Conservation (phyloP, 768 basidiomycete species). For the Lactarius deliciosus region DNA sequence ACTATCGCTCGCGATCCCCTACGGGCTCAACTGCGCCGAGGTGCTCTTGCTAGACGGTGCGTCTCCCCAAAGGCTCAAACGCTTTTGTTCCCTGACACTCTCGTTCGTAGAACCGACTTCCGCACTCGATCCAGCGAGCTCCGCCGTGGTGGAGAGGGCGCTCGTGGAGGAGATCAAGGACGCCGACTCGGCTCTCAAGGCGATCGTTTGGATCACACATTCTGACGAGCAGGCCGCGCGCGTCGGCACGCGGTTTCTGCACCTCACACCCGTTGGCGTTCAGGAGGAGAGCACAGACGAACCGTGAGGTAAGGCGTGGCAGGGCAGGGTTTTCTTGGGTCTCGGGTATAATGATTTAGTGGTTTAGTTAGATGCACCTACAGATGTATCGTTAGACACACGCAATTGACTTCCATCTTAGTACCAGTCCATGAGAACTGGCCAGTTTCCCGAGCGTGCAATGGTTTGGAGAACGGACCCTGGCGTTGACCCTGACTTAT, state of each 20-base stretch:
- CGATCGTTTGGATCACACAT: constrained; percentile 87
- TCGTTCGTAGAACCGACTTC: constrained; percentile 75
- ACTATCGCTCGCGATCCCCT: constrained; percentile 71
- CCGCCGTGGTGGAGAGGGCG: constrained; percentile 62
- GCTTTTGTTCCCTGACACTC: background rate
- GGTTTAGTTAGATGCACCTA: constrained; percentile 6
- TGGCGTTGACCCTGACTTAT: background rate
- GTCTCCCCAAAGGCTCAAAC: background rate
- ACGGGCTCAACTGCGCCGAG: constrained; percentile 74
- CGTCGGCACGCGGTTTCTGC: constrained; percentile 68
- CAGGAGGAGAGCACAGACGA: constrained; percentile 31
- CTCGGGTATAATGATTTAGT: constrained; percentile 1
- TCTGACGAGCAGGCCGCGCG: constrained; percentile 76
- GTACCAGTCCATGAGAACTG: background rate
- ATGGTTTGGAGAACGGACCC: background rate
- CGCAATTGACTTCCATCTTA: constrained; percentile 1
- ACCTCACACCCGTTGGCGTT: constrained; percentile 34
- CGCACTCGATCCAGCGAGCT: constrained; percentile 73
- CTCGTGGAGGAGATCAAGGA: constrained; percentile 53
- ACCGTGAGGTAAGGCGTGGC: background rate
- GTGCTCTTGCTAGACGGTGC: constrained; percentile 77
- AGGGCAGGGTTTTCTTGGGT: background rate
- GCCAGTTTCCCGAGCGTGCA: background rate
- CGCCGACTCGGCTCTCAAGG: constrained; percentile 54
- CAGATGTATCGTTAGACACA: constrained; percentile 11